Percentiles rank a stretch among this genome's conserved stretches.
Conservation (phyloP, 139 green algal species). For the Closterium sp. region DNA sequence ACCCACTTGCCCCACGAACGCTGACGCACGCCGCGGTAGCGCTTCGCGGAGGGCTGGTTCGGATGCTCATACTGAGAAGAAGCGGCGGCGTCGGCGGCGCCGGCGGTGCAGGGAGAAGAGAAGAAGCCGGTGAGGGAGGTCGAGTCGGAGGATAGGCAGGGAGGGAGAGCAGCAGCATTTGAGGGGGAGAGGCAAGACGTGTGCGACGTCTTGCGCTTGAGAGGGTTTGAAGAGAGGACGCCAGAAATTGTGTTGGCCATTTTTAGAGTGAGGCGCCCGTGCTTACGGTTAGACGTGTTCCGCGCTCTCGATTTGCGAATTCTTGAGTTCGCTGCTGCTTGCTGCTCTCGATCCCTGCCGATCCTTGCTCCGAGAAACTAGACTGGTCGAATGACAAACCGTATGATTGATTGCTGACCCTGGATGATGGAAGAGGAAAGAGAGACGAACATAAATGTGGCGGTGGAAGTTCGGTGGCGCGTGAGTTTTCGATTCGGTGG, state of each 20-base stretch:
- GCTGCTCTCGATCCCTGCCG: background rate
- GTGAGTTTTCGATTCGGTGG: background rate
- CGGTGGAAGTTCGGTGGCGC: background rate
- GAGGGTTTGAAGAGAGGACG: background rate
- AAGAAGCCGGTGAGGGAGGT: background rate
- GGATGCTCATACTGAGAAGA: background rate
- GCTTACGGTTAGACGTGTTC: background rate
- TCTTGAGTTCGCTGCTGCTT: background rate
- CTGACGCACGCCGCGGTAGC: slow-evolving; percentile 49
- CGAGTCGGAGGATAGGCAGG: background rate
- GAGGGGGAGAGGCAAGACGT: background rate
- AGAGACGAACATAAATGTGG: background rate
- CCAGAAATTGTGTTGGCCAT: background rate
- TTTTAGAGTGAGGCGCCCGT: background rate
- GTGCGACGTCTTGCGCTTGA: background rate
- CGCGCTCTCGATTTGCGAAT: background rate
- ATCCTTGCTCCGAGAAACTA: background rate
- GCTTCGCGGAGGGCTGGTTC: background rate
- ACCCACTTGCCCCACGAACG: slow-evolving; percentile 60
- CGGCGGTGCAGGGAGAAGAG: background rate
- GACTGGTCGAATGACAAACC: background rate
- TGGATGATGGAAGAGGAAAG: background rate
- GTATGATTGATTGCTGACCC: background rate
- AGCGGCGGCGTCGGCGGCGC: too few species aligned
- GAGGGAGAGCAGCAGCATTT: background rate